Evolutionary conservation across 176 grass and related monocot genomes (phyloP).

Genomic region (Themeda triandra): DNA sequence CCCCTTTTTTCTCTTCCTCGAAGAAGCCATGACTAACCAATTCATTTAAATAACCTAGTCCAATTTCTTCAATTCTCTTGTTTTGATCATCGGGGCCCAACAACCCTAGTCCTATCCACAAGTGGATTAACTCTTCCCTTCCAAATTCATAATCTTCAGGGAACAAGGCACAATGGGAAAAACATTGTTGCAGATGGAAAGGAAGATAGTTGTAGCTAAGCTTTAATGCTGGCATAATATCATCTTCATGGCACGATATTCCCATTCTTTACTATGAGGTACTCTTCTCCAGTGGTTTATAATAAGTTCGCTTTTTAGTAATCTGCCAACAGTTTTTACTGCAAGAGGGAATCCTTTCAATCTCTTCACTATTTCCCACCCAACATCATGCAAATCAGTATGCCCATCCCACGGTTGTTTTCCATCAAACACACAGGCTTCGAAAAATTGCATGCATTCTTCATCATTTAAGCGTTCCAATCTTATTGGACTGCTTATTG

Average conservation of each 20-base stretch:
- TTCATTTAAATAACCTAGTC: background rate
- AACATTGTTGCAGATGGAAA: background rate
- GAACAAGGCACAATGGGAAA: conserved; percentile 11
- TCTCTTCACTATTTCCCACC: too few species aligned
- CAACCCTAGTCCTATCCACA: conserved; percentile 20
- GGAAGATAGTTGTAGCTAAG: background rate
- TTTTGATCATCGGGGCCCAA: background rate
- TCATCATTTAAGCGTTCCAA: too few species aligned
- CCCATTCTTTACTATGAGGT: too few species aligned
- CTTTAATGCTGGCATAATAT: background rate
- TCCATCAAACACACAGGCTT: too few species aligned
- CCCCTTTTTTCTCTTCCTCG: background rate
- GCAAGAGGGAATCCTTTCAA: too few species aligned
- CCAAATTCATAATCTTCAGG: background rate
- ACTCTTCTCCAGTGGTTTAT: too few species aligned
- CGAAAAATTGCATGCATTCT: too few species aligned
- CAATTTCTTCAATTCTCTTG: background rate
- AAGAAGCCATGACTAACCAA: background rate
- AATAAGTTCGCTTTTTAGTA: too few species aligned
- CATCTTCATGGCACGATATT: too few species aligned
- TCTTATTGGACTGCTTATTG: too few species aligned
- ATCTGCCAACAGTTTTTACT: too few species aligned
- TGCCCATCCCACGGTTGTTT: background rate
- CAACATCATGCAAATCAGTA: too few species aligned
- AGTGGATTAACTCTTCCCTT: background rate